phyloP scores from a whole-genome alignment of 352 stramenopile genomes.

The Thalassiosira delicatula region DNA sequence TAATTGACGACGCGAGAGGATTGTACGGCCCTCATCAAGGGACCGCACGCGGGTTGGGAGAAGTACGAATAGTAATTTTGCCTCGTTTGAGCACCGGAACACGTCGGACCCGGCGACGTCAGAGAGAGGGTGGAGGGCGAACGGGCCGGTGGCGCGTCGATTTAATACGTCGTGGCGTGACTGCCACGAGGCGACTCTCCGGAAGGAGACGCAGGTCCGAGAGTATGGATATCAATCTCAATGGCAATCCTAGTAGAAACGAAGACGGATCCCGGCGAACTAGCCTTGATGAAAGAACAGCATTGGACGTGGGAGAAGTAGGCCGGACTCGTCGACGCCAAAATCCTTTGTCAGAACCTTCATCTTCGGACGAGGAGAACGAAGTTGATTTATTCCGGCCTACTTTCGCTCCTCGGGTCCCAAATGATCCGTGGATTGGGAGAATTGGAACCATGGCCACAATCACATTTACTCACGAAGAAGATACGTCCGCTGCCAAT shows the following conservation, averaged over 20 bases:
- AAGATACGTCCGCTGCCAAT: conserved; percentile 17
- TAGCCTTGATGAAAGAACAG: conserved; percentile 24
- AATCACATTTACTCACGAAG: conserved; percentile 73
- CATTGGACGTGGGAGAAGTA: conserved; percentile 4
- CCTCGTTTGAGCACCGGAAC: no score
- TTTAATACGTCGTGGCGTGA: conserved; percentile 56
- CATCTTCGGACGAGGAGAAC: conserved; percentile 14
- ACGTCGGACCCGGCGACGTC: no score
- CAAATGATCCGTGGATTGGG: conserved; percentile 58
- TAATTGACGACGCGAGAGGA: conserved; percentile 71
- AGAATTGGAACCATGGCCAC: conserved; percentile 72
- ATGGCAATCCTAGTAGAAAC: conserved; percentile 12
- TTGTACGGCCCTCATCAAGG: conserved; percentile 51
- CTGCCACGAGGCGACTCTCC: conserved; percentile 21
- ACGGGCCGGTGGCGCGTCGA: conserved; percentile 45
- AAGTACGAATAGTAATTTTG: no score
- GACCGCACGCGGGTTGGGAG: no score
- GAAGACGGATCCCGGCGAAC: conserved; percentile 8
- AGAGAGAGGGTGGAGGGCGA: conserved; percentile 35
- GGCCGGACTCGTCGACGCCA: conserved; percentile 1
- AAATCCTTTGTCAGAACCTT: no score
- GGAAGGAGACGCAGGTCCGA: conserved; percentile 14
- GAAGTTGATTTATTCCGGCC: conserved; percentile 53
- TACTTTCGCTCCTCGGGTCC: not conserved
- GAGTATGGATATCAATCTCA: not conserved